These are phyloP conservation scores for Aspergillus fijiensis DNA, from an alignment of 2,329 filamentous ascomycete species.

Conservation along the genomic window DNA sequence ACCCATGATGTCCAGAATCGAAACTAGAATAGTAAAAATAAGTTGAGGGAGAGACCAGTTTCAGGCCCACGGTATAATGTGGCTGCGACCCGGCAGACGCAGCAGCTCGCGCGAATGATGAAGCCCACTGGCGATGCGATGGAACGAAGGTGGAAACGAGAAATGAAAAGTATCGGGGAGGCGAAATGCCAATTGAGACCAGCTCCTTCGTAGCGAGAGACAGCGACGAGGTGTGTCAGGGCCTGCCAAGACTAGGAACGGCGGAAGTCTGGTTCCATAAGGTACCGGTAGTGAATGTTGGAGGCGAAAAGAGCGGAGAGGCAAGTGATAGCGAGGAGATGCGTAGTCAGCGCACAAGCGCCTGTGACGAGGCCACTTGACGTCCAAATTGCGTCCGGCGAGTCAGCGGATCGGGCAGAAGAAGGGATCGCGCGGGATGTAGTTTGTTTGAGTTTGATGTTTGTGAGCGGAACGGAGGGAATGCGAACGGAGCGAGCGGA, in stretches of 20 bases:
- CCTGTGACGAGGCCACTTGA: constrained; percentile 16
- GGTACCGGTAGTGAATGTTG: constrained; percentile 1
- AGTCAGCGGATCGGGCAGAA: neutral
- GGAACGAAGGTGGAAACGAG: constrained; percentile 2
- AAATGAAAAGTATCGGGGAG: constrained; percentile 6
- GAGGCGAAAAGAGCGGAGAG: constrained; percentile 5
- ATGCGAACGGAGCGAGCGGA: neutral
- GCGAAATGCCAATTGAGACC: constrained; percentile 13
- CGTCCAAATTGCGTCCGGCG: constrained; percentile 13
- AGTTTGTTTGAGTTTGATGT: neutral
- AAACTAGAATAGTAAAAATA: constrained; percentile 6
- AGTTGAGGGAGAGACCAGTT: constrained; percentile 19
- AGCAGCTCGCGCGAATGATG: constrained; percentile 2
- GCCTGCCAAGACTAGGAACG: constrained; percentile 19
- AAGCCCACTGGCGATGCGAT: neutral
- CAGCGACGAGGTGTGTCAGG: constrained; percentile 19
- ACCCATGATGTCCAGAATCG: constrained; percentile 30
- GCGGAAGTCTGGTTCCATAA: constrained; percentile 18
- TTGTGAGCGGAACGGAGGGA: neutral
- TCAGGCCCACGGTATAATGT: constrained; percentile 1
- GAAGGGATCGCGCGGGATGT: neutral
- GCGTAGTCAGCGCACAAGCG: constrained; percentile 17
- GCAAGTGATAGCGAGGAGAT: constrained; percentile 5
- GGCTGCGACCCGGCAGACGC: neutral
- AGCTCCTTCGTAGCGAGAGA: constrained; percentile 19